phyloP scores from a whole-genome alignment of 2,329 filamentous ascomycete species.

The Fusarium bactridioides region DNA sequence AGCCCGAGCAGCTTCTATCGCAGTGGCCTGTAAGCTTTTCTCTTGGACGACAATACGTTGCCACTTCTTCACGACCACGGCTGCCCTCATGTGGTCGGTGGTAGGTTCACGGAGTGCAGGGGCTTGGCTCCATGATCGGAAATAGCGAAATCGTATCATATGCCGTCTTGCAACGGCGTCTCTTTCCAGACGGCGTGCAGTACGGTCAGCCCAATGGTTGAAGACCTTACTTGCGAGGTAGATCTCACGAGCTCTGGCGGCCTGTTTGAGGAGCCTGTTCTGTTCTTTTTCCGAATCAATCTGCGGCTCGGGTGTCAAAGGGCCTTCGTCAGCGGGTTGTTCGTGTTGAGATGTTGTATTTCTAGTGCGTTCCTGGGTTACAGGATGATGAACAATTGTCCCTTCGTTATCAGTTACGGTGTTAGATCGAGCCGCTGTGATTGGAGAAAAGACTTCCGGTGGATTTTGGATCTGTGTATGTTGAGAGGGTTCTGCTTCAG shows the following conservation, averaged over 20 bases:
- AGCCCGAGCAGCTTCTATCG: constrained; percentile 32
- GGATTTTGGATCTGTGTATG: background rate
- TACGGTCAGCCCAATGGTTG: constrained; percentile 68
- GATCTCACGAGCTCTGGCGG: constrained; percentile 69
- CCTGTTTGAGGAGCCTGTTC: constrained; percentile 54
- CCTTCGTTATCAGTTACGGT: constrained; percentile 4
- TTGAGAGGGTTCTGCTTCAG: background rate
- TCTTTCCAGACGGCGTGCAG: constrained; percentile 70
- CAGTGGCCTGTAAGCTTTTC: constrained; percentile 39
- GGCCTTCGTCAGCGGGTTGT: background rate
- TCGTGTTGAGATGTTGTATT: background rate
- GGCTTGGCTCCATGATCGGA: constrained; percentile 47
- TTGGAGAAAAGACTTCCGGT: constrained; percentile 1
- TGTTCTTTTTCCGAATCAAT: constrained; percentile 26
- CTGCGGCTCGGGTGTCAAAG: constrained; percentile 8
- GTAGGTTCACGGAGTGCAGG: constrained; percentile 43
- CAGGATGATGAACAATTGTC: constrained; percentile 1
- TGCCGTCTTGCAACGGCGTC: constrained; percentile 75
- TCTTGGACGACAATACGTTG: constrained; percentile 43
- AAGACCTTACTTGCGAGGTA: constrained; percentile 59
- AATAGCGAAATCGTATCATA: constrained; percentile 66
- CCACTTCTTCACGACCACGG: constrained; percentile 46
- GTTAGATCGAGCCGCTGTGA: background rate
- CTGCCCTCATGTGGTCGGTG: constrained; percentile 43
- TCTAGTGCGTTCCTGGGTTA: background rate